phyloP scores from a whole-genome alignment of 805 yeast species.

The Tetrapisispora iriomotensis region DNA sequence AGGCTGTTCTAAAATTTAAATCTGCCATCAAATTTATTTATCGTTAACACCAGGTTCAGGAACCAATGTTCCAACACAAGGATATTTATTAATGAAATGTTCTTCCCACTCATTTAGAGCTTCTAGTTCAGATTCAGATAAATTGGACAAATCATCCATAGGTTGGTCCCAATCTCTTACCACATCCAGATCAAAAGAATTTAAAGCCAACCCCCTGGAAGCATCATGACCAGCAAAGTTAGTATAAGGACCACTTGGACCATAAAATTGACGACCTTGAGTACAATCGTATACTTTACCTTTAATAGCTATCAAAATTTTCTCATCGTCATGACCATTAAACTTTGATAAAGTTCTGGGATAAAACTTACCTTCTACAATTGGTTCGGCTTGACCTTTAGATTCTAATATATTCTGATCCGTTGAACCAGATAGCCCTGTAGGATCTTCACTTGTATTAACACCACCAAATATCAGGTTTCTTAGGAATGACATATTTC shows the following conservation, averaged over 20 bases:
- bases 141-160: slow-evolving; percentile 58
- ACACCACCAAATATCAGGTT: slow-evolving; percentile 28
- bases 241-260: slow-evolving; percentile 92
- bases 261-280: slow-evolving; percentile 74
- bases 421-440: slow-evolving; percentile 18
- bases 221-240: slow-evolving; percentile 96
- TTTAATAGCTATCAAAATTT: slow-evolving; percentile 76
- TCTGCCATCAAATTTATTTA: background rate
- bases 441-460: slow-evolving; percentile 28
- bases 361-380: slow-evolving; percentile 46
- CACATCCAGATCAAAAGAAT: slow-evolving; percentile 65
- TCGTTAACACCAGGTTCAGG: slow-evolving; percentile 30
- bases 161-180: slow-evolving; percentile 67
- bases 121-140: slow-evolving; percentile 49
- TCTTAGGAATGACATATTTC: slow-evolving; percentile 27
- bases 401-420: slow-evolving; percentile 4
- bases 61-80: slow-evolving; percentile 63
- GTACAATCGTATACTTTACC: slow-evolving; percentile 83
- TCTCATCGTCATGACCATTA: slow-evolving; percentile 73
- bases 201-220: slow-evolving; percentile 79
- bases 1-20: too few relatives aligned
- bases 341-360: slow-evolving; percentile 63
- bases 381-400: slow-evolving; percentile 24
- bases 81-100: slow-evolving; percentile 74
- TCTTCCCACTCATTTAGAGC: slow-evolving; percentile 78